Evolutionary conservation across 345 rosid genomes (phyloP).

Genomic region (Populus tremula): DNA sequence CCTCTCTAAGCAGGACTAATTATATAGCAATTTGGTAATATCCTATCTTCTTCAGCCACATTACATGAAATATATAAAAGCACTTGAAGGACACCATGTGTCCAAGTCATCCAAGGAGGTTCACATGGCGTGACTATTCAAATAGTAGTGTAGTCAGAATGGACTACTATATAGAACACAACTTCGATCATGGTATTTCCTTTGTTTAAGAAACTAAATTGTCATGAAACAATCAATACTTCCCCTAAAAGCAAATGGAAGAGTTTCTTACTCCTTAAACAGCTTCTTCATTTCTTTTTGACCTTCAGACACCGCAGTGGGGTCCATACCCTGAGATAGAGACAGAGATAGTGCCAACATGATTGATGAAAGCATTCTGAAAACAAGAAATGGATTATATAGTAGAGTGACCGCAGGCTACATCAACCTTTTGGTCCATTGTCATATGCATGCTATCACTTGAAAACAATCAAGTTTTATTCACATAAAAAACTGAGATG

Average conservation of each 20-base stretch:
- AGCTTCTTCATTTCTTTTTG: slow-evolving; percentile 60
- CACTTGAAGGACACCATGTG: neutral
- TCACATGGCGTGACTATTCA: neutral
- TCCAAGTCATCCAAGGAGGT: neutral
- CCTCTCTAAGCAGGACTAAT: neutral
- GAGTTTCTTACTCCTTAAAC: slow-evolving; percentile 65
- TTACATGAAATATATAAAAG: neutral
- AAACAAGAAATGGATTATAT: neutral
- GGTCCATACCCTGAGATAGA: slow-evolving; percentile 50
- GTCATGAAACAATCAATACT: neutral
- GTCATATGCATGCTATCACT: neutral
- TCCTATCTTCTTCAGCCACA: neutral
- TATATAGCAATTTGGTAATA: neutral
- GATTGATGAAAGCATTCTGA: neutral
- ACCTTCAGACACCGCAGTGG: slow-evolving; percentile 48
- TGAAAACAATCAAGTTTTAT: neutral
- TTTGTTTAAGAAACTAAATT: neutral
- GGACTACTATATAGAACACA: neutral
- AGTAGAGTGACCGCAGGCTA: neutral
- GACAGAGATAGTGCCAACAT: neutral
- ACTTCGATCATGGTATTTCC: neutral
- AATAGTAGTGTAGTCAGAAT: neutral
- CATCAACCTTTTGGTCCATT: slow-evolving; percentile 1
- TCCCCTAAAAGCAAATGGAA: neutral
- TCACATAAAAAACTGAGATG: neutral